Conservation (phyloP, 2,329 filamentous ascomycete species). For the Metarhizium album region DNA sequence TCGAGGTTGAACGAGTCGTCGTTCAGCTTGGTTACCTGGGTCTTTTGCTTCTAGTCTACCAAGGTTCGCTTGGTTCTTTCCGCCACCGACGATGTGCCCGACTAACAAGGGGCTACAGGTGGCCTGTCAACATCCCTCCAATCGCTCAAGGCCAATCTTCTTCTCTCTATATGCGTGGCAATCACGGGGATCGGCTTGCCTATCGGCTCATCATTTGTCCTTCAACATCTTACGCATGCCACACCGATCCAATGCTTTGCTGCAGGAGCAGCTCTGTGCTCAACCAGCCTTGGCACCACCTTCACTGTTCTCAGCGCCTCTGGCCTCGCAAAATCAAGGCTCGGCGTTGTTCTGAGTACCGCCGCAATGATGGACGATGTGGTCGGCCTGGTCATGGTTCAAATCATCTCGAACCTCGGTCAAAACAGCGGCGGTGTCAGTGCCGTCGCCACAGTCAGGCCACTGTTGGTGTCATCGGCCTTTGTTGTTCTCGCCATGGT, state of each 20-base stretch:
- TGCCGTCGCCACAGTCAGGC: conserved; percentile 30
- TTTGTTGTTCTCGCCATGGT: conserved; percentile 40
- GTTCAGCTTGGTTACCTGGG: conserved; percentile 63
- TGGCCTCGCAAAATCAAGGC: too few relatives aligned
- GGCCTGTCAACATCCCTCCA: conserved; percentile 33
- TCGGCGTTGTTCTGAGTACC: too few relatives aligned
- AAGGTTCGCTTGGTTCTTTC: conserved; percentile 34
- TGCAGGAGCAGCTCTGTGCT: too few relatives aligned
- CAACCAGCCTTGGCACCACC: too few relatives aligned
- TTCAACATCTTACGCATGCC: conserved; percentile 38
- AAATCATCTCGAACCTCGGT: conserved; percentile 59
- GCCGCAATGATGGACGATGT: conserved; percentile 73
- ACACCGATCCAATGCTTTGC: too few relatives aligned
- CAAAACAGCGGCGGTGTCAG: conserved; percentile 13
- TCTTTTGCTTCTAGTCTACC: conserved; percentile 60
- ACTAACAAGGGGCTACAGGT: conserved; percentile 20
- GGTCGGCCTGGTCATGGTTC: conserved; percentile 64
- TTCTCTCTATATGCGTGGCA: conserved; percentile 51
- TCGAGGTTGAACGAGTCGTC: conserved; percentile 40
- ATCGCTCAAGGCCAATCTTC: conserved; percentile 45
- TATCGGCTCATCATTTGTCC: conserved; percentile 54
- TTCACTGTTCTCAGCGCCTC: too few relatives aligned
- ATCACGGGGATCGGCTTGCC: conserved; percentile 53
- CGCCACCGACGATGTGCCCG: background rate
- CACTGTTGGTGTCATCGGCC: conserved; percentile 35